phyloP scores from a whole-genome alignment of 768 basidiomycete genomes.

The Termitomyces sp. region DNA sequence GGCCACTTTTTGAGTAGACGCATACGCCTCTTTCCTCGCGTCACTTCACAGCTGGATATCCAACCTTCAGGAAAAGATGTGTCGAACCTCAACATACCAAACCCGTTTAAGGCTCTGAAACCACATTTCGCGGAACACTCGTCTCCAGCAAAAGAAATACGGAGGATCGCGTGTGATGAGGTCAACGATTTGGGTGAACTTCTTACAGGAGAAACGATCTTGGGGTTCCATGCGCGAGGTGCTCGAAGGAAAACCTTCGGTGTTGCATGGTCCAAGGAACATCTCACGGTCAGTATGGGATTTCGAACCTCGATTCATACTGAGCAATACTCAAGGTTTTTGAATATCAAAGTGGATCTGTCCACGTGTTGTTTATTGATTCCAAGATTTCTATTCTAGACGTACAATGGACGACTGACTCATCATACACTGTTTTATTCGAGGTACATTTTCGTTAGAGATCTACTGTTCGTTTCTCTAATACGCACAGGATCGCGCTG shows the following conservation, averaged over 20 bases:
- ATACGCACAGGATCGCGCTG: constrained; percentile 30
- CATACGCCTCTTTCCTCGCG: constrained; percentile 27
- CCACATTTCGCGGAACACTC: constrained; percentile 45
- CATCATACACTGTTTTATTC: constrained; percentile 32
- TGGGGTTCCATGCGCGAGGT: constrained; percentile 20
- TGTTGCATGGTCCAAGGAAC: constrained; percentile 41
- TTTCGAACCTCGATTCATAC: not conserved
- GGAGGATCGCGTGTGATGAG: constrained; percentile 26
- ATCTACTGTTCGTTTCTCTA: not conserved
- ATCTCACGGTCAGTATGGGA: constrained; percentile 29
- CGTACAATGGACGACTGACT: constrained; percentile 33
- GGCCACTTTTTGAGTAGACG: constrained; percentile 40
- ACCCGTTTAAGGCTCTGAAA: constrained; percentile 55
- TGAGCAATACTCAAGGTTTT: constrained; percentile 26
- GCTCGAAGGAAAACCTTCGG: constrained; percentile 27
- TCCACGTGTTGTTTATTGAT: constrained; percentile 24
- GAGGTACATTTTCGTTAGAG: constrained; percentile 23
- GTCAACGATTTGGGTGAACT: constrained; percentile 27
- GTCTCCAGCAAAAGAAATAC: constrained; percentile 13
- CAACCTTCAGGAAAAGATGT: constrained; percentile 22
- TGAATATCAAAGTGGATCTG: constrained; percentile 23
- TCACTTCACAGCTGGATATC: constrained; percentile 13
- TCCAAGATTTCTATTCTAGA: constrained; percentile 21
- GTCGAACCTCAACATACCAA: constrained; percentile 36
- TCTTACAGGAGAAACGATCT: constrained; percentile 17